Evolutionary conservation across 768 basidiomycete genomes (phyloP), one percentile per base, ranked within the genome.

Genomic region (Mrakia blollopis): DNA sequence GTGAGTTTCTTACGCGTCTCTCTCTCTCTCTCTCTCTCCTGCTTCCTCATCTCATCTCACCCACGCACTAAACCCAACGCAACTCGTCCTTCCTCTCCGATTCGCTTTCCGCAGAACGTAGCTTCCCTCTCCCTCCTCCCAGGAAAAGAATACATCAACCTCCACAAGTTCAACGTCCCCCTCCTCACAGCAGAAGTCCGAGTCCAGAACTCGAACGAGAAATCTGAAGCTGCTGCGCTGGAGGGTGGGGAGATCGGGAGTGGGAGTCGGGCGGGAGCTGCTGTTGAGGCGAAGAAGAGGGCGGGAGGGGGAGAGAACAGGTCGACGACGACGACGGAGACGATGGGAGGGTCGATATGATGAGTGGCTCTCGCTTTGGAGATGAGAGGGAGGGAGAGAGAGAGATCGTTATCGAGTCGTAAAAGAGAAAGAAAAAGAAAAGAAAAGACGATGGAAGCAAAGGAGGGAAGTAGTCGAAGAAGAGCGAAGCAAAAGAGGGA

Each of bases 161-260:
- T 76, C 10, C 54, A 60, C 67, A 61, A 50, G 54, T 76, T 76
- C 68, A 76, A 76, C 67, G 75, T 76, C 25, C 69, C 69, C 14
- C 35, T 61, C 9, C 47, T 62, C 7, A 52, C 65, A 18, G 65
- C 65, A 16, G 18, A 39, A 25, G 37, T 37, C 39, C 44, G 65
- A 39, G 35, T 68, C 3, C 35, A 39, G 21, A 35, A 68, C 23
- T 44, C 65, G 37, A 41, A 68, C 37, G 35, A 35, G 65, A 39
- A 32, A 32, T 8, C 35, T 2, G 28, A 18, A 37, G 62, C 5
- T 41, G 39, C 39, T 41, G 39, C 6, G 39, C 39, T 41, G 30
- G 62, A 63, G 62, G 32, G 28, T 8, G 16, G 28, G 14, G 23
- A 21, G 65, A n/a, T 32, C n/a, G 61, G 61, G 61, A 63, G 7